Percentiles rank a stretch among this genome's conserved stretches.
phyloP scores from a whole-genome alignment of 306 rosid genomes.

The Arachis hypogaea region DNA sequence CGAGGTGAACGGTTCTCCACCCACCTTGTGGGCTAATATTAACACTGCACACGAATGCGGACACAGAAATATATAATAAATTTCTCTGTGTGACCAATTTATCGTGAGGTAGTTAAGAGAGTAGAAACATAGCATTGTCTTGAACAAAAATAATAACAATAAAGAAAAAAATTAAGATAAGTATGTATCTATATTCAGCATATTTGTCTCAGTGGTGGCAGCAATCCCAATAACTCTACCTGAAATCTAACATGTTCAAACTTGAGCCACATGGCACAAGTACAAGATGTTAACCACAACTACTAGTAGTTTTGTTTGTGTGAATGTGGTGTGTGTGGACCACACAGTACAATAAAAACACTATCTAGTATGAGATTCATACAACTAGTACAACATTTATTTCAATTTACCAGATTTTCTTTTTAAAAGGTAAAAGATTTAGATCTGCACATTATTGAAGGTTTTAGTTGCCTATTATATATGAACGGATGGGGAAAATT shows the following conservation, averaged over 20 bases:
- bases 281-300: constrained; percentile 6
- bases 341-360: not conserved
- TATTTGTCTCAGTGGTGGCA: constrained; percentile 52
- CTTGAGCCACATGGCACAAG: constrained; percentile 48
- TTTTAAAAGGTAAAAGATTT: not conserved
- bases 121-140: constrained; percentile 58
- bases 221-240: constrained; percentile 50
- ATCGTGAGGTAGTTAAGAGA: constrained; percentile 61
- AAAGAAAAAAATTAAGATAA: no score
- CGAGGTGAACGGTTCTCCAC: constrained; percentile 71
- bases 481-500: not conserved
- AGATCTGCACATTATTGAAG: not conserved
- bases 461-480: no score
- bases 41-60: not conserved
- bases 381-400: no score
- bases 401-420: no score
- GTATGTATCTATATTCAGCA: no score
- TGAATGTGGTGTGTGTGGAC: constrained; percentile 32
- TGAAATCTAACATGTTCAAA: constrained; percentile 15
- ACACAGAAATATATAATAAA: not conserved
- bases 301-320: constrained; percentile 18
- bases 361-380: not conserved
- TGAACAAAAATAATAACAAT: not conserved
- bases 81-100: constrained; percentile 35
- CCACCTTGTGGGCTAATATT: constrained; percentile 50